Evolutionary conservation across 1,139 yeast species (phyloP).

Genomic region (Geotrichum fermentans): DNA sequence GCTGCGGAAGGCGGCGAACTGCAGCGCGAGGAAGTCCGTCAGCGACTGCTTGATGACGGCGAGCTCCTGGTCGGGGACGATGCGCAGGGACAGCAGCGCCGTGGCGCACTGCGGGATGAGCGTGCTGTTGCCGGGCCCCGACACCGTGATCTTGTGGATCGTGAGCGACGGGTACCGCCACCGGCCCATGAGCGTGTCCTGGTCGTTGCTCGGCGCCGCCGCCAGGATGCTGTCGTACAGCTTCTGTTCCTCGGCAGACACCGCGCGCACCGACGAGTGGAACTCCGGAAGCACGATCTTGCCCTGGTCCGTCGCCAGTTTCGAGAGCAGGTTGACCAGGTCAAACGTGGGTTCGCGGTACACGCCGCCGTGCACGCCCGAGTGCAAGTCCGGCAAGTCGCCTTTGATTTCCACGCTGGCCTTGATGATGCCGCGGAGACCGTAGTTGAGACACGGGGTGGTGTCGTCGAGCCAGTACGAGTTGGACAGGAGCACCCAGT

Average conservation of each 20-base stretch:
- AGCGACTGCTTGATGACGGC: conserved; percentile 52
- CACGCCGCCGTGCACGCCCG: conserved; percentile 97
- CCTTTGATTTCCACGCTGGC: conserved; percentile 68
- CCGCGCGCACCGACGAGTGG: conserved; percentile 57
- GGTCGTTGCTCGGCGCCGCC: conserved; percentile 38
- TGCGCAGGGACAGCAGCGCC: conserved; percentile 73
- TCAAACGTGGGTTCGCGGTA: conserved; percentile 86
- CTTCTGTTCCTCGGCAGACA: conserved; percentile 51
- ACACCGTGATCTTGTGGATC: conserved; percentile 75
- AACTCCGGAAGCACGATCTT: conserved; percentile 63
- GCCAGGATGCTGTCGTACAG: conserved; percentile 59
- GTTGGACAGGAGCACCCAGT: conserved; percentile 84
- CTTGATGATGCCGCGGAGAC: conserved; percentile 85
- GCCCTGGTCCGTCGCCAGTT: conserved; percentile 54
- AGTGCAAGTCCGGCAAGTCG: conserved; percentile 82
- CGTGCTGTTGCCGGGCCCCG: conserved; percentile 87
- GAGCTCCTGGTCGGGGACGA: conserved; percentile 83
- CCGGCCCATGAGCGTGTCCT: conserved; percentile 52
- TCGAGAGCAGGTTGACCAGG: conserved; percentile 63
- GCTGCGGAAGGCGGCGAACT: conserved; percentile 37
- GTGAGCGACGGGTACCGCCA: conserved; percentile 93
- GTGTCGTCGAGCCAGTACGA: conserved; percentile 91
- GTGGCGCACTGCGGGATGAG: conserved; percentile 80
- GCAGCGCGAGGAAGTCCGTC: conserved; percentile 42
- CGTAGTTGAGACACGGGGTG: conserved; percentile 88